Conservation (phyloP, 306 rosid species). For the Cicer chorassanicum region DNA sequence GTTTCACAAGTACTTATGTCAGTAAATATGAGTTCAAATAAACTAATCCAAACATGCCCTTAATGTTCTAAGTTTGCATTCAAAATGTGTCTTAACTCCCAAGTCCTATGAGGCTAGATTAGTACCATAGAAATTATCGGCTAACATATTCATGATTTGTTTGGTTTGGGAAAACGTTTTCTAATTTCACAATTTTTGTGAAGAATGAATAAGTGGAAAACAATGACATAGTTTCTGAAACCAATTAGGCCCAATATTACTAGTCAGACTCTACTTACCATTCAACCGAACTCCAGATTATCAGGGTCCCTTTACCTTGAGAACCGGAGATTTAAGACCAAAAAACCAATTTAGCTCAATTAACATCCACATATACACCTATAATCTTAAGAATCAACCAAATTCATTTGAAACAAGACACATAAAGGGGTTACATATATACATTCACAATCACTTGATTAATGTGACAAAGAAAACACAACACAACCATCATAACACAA, state of each 20-base stretch:
- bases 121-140: background rate
- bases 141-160: background rate
- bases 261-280: too few species aligned
- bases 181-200: too few species aligned
- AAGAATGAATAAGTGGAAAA: too few species aligned
- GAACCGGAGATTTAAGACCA: too few species aligned
- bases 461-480: conserved; percentile 19
- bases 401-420: conserved; percentile 8
- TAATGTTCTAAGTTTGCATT: background rate
- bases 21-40: too few species aligned
- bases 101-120: conserved; percentile 7
- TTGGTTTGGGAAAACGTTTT: background rate
- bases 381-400: conserved; percentile 14
- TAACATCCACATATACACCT: background rate
- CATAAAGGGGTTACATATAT: background rate
- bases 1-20: too few species aligned
- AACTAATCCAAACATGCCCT: too few species aligned
- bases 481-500: conserved; percentile 19
- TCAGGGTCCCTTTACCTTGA: too few species aligned
- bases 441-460: background rate
- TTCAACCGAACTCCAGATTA: too few species aligned
- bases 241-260: too few species aligned
- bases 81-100: background rate
- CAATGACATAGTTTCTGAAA: background rate
- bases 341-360: background rate